phyloP scores from a whole-genome alignment of 163 green algal species.

The Scenedesmus sp. region DNA sequence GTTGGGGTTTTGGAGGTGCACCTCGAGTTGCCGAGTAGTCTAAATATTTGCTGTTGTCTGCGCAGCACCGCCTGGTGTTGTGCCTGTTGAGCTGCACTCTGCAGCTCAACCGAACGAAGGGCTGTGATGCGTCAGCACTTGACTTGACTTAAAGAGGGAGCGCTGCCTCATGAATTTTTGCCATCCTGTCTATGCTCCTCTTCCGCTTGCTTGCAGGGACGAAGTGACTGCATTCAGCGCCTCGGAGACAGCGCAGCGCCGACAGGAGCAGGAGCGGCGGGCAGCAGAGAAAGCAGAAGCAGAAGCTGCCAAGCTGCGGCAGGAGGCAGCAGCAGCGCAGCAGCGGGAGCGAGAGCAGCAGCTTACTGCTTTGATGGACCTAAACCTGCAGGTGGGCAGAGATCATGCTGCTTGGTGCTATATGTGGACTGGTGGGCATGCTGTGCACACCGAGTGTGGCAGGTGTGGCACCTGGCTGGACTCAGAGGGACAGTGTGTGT shows the following conservation, averaged over 20 bases:
- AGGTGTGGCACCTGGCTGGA: not conserved
- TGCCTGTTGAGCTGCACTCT: no score
- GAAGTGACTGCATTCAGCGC: slow-evolving; percentile 31
- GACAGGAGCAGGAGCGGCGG: slow-evolving; percentile 26
- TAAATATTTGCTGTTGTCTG: no score
- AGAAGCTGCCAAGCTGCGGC: not conserved
- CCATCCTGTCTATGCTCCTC: not conserved
- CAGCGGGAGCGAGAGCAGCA: slow-evolving; percentile 31
- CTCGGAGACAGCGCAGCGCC: slow-evolving; percentile 5
- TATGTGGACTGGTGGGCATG: no score
- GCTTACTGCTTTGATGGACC: slow-evolving; percentile 5
- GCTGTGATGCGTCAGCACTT: no score
- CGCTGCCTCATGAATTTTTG: not conserved
- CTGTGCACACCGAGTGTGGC: not conserved
- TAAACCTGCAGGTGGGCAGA: slow-evolving; percentile 41
- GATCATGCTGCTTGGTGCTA: not conserved
- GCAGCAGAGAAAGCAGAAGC: slow-evolving; percentile 25
- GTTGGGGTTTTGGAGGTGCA: no score
- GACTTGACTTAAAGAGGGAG: no score
- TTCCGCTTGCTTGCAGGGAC: slow-evolving; percentile 15
- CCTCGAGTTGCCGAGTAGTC: no score
- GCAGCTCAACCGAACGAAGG: no score
- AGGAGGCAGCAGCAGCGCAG: slow-evolving; percentile 13
- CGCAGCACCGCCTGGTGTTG: no score
- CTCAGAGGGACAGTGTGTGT: no score